Percentiles rank a stretch among this genome's conserved stretches.
phyloP scores from a whole-genome alignment of 306 rosid species.

The Fagus sylvatica region DNA sequence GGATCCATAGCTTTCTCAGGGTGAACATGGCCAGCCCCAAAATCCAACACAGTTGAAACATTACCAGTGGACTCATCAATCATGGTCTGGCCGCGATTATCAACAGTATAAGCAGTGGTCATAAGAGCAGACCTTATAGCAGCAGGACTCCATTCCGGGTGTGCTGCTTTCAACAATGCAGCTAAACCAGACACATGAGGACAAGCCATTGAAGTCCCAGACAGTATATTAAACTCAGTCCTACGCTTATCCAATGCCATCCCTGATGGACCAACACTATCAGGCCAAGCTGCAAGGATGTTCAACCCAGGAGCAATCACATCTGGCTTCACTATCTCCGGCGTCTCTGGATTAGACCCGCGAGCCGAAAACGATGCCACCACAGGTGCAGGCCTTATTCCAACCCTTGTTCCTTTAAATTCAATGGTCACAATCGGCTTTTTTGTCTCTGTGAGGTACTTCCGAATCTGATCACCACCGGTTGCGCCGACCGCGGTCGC shows the following conservation, averaged over 20 bases:
- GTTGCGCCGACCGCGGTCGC: constrained; percentile 78
- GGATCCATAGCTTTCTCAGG: constrained; percentile 87
- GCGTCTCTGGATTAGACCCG: constrained; percentile 84
- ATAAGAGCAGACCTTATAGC: constrained; percentile 79
- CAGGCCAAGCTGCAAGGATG: constrained; percentile 97
- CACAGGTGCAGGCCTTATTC: constrained; percentile 82
- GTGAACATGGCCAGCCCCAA: constrained; percentile 86
- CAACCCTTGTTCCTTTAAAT: constrained; percentile 75
- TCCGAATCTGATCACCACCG: constrained; percentile 63
- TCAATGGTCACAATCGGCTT: constrained; percentile 56
- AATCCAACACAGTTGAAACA: constrained; percentile 66
- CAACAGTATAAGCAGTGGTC: constrained; percentile 82
- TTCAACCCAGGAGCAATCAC: constrained; percentile 86
- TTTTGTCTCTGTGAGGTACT: constrained; percentile 39
- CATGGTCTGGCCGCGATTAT: constrained; percentile 63
- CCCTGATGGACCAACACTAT: constrained; percentile 79
- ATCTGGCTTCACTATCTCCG: constrained; percentile 86
- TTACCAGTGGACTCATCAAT: constrained; percentile 85
- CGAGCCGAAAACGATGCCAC: constrained; percentile 91
- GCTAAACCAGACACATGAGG: constrained; percentile 91
- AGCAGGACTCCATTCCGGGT: constrained; percentile 91
- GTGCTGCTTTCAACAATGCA: constrained; percentile 86
- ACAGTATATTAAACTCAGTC: constrained; percentile 81
- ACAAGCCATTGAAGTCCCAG: constrained; percentile 95
- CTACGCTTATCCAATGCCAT: constrained; percentile 57